Evolutionary conservation across 2,329 filamentous ascomycete genomes (phyloP).

Genomic region (Fusarium setosum): DNA sequence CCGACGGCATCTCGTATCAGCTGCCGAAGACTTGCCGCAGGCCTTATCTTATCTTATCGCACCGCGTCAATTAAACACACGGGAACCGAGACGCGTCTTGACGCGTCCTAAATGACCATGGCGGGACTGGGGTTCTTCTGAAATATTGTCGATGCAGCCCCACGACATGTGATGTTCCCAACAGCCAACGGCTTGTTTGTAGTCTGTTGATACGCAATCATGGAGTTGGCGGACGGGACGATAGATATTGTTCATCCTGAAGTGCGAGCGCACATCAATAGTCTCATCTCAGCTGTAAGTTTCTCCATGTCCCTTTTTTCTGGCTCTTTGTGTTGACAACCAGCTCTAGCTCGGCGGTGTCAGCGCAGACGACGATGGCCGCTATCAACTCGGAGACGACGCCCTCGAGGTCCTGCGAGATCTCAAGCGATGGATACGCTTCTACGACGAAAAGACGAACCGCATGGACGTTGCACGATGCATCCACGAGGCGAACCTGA

Average conservation of each 20-base stretch:
- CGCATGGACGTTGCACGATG: constrained; percentile 95
- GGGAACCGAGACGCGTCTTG: constrained; percentile 29
- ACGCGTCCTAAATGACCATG: constrained; percentile 25
- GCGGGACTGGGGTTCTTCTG: constrained; percentile 27
- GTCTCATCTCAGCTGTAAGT: constrained; percentile 90
- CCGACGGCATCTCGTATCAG: constrained; percentile 20
- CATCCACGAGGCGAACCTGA: constrained; percentile 90
- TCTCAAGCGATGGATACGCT: constrained; percentile 92
- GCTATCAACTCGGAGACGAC: constrained; percentile 92
- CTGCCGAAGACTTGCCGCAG: constrained; percentile 27
- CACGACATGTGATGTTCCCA: constrained; percentile 30
- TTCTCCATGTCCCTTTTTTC: background rate
- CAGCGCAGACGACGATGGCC: constrained; percentile 80
- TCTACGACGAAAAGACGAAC: constrained; percentile 93
- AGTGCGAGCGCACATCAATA: constrained; percentile 92
- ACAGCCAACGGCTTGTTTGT: constrained; percentile 15
- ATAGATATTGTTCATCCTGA: constrained; percentile 84
- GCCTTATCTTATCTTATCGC: constrained; percentile 19
- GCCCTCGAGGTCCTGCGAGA: constrained; percentile 92
- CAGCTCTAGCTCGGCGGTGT: constrained; percentile 81
- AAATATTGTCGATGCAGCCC: constrained; percentile 31
- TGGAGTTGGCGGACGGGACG: constrained; percentile 65
- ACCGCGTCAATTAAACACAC: constrained; percentile 35
- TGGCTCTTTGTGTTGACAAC: constrained; percentile 38
- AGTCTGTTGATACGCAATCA: constrained; percentile 45